Base-by-base conservation (phyloP, 1,284 basidiomycete genomes). In the Apiotrichum sp. region DNA sequence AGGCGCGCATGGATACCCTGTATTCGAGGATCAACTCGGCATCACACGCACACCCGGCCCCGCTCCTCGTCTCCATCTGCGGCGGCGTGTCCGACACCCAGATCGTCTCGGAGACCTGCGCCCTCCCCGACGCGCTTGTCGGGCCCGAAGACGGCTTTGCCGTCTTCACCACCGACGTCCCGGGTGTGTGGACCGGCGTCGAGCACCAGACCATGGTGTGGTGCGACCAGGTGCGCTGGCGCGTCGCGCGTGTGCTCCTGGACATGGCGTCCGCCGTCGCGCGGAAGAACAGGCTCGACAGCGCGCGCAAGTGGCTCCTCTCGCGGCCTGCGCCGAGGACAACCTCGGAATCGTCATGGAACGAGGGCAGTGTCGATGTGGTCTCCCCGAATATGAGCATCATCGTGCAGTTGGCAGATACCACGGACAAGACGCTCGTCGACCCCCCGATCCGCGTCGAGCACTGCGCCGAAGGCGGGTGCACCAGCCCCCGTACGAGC, bases 181-280 rank as follows among this genome's bases (percentile, higher is more conserved):
- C 93, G 43, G 88, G 89, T 10, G 84, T 87, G 2, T 97, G 93
- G 91, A 92, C 93, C 0, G 89, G 91, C 1, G 89, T 98, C 3
- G 95, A 95, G 40, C 96, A 99, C 73, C 84, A 87, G 50, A 93
- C 91, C 54, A 95, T 98, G 83, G 89, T 98, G 10, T 99, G 96
- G 96, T 98, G 96, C 72, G 90, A 98, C 73, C 96, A 99, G 75
- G 85, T 98, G 14, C 85, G 96, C 34, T 89, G 87, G 84, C 83
- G 85, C 38, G 79, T 98, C 13, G 95, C 93, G 2, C 80, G 87
- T 45, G 83, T 84, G 6, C 82, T 86, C 9, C 77, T 97, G 5
- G 86, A 89, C 61, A 79, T 91, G 47, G 83, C 82, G 2, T 71
- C 63, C 22, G 14, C 22, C 0, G 3, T 14, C 0, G 29, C 43